phyloP scores from a whole-genome alignment of 257 asterid species.

The Echium plantagineum region DNA sequence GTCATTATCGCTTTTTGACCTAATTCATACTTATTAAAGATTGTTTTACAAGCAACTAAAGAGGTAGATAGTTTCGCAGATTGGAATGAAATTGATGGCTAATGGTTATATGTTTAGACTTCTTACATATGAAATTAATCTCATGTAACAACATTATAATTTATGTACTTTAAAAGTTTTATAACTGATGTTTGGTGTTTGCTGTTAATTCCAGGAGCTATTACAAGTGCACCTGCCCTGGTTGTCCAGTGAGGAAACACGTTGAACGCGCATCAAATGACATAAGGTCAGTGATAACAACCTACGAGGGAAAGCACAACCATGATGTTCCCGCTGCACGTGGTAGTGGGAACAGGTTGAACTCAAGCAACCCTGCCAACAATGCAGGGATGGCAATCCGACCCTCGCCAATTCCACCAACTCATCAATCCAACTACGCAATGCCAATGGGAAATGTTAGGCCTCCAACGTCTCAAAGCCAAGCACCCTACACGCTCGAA shows the following conservation, averaged over 20 bases:
- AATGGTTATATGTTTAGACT: background rate
- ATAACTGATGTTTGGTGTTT: background rate
- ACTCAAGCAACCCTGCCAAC: slow-evolving; percentile 13
- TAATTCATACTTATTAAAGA: background rate
- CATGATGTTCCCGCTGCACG: slow-evolving; percentile 63
- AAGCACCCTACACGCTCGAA: slow-evolving; percentile 30
- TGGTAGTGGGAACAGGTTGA: slow-evolving; percentile 30
- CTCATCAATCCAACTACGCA: slow-evolving; percentile 12
- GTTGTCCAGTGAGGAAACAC: slow-evolving; percentile 64
- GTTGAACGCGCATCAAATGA: slow-evolving; percentile 67
- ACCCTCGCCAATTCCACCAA: slow-evolving; percentile 17
- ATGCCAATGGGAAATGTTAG: slow-evolving; percentile 16
- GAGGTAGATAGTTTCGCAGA: too few species aligned
- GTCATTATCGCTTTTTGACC: slow-evolving; percentile 1
- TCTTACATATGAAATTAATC: too few species aligned
- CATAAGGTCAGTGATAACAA: slow-evolving; percentile 50
- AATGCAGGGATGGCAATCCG: slow-evolving; percentile 18
- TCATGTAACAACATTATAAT: background rate
- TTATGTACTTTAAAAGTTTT: too few species aligned
- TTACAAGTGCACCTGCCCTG: slow-evolving; percentile 62
- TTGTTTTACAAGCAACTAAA: background rate
- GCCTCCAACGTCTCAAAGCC: slow-evolving; percentile 12
- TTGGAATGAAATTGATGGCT: too few species aligned
- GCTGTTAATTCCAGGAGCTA: slow-evolving; percentile 44
- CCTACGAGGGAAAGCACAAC: slow-evolving; percentile 82